Evolutionary conservation across 2,329 filamentous ascomycete species (phyloP).

Genomic region (Cladosporium sphaerospermum): DNA sequence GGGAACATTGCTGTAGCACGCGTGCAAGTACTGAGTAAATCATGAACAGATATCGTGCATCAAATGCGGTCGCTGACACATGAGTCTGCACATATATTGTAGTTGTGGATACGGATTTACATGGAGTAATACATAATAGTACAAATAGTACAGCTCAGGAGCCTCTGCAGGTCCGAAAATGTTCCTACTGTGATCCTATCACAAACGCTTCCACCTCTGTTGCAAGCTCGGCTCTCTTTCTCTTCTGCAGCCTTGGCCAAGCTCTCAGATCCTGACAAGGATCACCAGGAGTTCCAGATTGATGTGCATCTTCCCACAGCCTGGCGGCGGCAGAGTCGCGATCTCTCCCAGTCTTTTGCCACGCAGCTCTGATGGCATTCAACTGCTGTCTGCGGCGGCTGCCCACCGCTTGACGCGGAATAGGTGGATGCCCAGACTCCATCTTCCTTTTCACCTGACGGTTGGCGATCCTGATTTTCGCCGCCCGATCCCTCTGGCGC

Average conservation of each 20-base stretch:
- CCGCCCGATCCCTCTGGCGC: no score
- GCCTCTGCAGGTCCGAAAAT: not conserved
- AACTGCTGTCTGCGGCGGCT: not conserved
- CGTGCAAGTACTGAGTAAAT: not conserved
- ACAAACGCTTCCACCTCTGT: slow-evolving; percentile 9
- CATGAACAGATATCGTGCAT: not conserved
- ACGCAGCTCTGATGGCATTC: not conserved
- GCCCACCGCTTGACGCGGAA: slow-evolving; percentile 13
- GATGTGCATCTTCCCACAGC: not conserved
- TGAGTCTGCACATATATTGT: not conserved
- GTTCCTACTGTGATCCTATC: not conserved
- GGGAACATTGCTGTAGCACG: not conserved
- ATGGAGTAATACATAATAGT: no score
- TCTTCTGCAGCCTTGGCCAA: slow-evolving; percentile 1
- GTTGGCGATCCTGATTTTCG: no score
- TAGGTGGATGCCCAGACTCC: no score
- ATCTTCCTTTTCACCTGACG: no score
- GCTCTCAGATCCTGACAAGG: not conserved
- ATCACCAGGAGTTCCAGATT: not conserved
- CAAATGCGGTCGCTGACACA: not conserved
- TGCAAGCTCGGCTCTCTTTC: not conserved
- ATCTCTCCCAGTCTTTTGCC: not conserved
- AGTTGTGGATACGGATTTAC: no score
- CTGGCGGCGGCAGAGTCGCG: not conserved
- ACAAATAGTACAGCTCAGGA: not conserved